Conservation (phyloP, 345 rosid species). For the Eucalyptus caleyi region DNA sequence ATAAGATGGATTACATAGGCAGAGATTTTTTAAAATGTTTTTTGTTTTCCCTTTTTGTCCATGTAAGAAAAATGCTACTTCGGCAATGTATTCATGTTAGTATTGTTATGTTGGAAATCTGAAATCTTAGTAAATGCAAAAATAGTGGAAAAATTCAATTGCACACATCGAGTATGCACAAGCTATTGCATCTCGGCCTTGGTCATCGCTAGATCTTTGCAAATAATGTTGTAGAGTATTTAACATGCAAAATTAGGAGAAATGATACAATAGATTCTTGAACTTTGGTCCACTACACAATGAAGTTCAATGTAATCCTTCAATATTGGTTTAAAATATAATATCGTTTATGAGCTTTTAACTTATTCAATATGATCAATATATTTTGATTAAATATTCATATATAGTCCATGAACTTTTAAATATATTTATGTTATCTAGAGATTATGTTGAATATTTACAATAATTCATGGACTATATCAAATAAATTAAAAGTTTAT, state of each 20-base stretch:
- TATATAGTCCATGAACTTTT: not conserved
- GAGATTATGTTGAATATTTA: not conserved
- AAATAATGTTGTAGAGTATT: not conserved
- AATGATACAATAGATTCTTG: not conserved
- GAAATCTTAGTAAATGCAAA: not conserved
- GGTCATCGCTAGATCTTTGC: not conserved
- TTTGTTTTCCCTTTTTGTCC: not conserved
- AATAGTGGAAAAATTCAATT: not conserved
- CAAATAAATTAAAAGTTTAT: not conserved
- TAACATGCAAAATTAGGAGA: not conserved
- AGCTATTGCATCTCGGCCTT: not conserved
- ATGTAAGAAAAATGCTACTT: not conserved
- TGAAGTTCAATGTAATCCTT: not conserved
- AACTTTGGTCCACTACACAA: not conserved
- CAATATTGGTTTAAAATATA: accelerated
- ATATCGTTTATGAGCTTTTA: accelerated
- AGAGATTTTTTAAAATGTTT: not conserved
- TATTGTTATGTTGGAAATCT: not conserved
- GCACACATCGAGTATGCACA: not conserved
- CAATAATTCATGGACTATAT: accelerated
- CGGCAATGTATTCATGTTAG: not conserved
- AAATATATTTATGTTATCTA: not conserved
- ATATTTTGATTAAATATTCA: too few relatives aligned
- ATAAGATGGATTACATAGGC: not conserved
- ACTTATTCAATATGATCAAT: accelerated